Percentiles rank a stretch among this genome's conserved stretches.
phyloP scores from a whole-genome alignment of 192 early-diverging fungal genomes.

The Backusella macrospora region DNA sequence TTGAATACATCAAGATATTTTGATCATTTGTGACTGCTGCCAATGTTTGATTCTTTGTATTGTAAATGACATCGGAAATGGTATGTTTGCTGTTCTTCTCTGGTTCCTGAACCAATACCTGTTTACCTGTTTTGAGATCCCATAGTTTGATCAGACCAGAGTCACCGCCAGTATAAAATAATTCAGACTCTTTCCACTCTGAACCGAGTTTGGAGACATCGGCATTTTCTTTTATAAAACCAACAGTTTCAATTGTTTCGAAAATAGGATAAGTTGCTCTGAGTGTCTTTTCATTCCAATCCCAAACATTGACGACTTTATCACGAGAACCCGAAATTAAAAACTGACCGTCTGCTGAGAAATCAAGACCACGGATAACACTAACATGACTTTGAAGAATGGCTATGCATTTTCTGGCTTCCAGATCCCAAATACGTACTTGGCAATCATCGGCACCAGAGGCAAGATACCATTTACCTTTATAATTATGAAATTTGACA shows the following conservation, averaged over 20 bases:
- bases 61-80: conserved; percentile 72
- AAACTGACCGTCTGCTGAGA: conserved; percentile 67
- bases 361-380: conserved; percentile 87
- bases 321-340: conserved; percentile 90
- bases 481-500: conserved; percentile 79
- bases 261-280: conserved; percentile 85
- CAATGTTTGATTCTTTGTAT: conserved; percentile 55
- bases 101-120: conserved; percentile 66
- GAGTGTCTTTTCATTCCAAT: conserved; percentile 63
- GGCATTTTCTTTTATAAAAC: conserved; percentile 58
- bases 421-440: conserved; percentile 90
- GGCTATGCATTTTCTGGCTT: conserved; percentile 67
- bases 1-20: conserved; percentile 82
- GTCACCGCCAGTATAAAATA: conserved; percentile 90
- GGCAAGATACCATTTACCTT: conserved; percentile 64
- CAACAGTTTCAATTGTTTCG: conserved; percentile 87
- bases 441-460: conserved; percentile 92
- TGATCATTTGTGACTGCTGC: conserved; percentile 87
- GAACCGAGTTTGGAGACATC: conserved; percentile 42
- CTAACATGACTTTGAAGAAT: conserved; percentile 86
- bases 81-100: conserved; percentile 78
- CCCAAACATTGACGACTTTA: conserved; percentile 90
- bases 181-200: conserved; percentile 39
- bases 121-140: conserved; percentile 77
- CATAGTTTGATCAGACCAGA: conserved; percentile 82